Evolutionary conservation across 129 eudicot species (phyloP).

Genomic region (Ambrosia trifida): DNA sequence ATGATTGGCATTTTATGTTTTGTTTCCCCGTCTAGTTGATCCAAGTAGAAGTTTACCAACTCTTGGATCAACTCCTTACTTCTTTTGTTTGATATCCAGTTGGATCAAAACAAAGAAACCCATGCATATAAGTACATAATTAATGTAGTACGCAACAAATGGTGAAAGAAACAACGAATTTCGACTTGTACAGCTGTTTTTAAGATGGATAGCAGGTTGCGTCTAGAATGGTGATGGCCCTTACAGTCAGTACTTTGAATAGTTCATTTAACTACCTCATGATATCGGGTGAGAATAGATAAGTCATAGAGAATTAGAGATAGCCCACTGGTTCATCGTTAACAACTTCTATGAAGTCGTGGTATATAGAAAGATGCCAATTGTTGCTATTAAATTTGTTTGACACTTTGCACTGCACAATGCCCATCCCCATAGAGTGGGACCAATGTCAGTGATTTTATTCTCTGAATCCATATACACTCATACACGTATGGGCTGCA

Average conservation of each 20-base stretch:
- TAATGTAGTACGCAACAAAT: background rate
- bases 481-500: background rate
- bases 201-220: background rate
- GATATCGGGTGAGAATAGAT: background rate
- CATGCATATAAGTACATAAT: background rate
- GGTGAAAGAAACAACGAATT: background rate
- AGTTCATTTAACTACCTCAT: background rate
- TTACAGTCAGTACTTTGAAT: no score
- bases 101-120: background rate
- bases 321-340: slow-evolving; percentile 4
- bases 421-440: background rate
- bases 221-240: background rate
- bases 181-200: background rate
- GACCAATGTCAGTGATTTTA: slow-evolving; percentile 3
- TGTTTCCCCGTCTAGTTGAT: no score
- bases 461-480: background rate
- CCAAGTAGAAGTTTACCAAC: no score
- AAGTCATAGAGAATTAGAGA: slow-evolving; percentile 6
- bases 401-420: background rate
- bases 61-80: no score
- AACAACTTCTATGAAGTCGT: background rate
- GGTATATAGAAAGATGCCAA: background rate
- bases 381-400: slow-evolving; percentile 1
- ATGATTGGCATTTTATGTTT: no score
- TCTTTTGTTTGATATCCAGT: no score